These are phyloP conservation scores for Aphanocladium album DNA, from an alignment of 2,329 filamentous ascomycete species.

Conservation along the genomic window DNA sequence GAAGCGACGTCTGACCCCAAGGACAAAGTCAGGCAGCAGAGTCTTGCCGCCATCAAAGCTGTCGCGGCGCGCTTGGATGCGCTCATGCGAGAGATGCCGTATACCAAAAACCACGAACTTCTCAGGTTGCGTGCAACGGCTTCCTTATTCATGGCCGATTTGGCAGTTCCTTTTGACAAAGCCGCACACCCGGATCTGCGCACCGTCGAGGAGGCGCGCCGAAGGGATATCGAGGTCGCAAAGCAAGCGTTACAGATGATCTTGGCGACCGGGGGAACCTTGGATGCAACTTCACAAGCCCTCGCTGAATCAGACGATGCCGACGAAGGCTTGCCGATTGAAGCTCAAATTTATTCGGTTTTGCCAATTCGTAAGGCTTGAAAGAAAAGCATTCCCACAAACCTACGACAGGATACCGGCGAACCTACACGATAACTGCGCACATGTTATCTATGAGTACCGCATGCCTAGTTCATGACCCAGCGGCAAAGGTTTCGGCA, in stretches of 20 bases:
- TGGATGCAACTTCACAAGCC: constrained; percentile 23
- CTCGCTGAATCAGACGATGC: constrained; percentile 21
- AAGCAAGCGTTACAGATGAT: constrained; percentile 23
- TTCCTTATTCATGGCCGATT: constrained; percentile 68
- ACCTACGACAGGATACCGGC: not conserved
- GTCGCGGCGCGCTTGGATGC: constrained; percentile 67
- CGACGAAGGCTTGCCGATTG: constrained; percentile 3
- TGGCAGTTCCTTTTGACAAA: constrained; percentile 42
- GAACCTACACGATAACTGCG: too few relatives aligned
- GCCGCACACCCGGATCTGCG: constrained; percentile 26
- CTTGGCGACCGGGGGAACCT: constrained; percentile 23
- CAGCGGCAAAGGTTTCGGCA: not conserved
- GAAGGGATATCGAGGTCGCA: constrained; percentile 26
- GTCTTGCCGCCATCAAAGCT: constrained; percentile 54
- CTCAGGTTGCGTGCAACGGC: constrained; percentile 69
- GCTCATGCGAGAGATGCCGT: constrained; percentile 64
- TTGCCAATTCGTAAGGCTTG: constrained; percentile 22
- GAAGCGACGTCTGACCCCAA: constrained; percentile 14
- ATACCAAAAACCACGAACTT: constrained; percentile 60
- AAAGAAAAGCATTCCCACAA: not conserved
- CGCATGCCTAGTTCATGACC: not conserved
- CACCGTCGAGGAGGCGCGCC: constrained; percentile 23
- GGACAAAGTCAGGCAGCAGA: constrained; percentile 41
- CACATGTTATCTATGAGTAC: too few relatives aligned
- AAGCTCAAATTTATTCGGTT: constrained; percentile 28